Conservation (phyloP, 2,329 filamentous ascomycete genomes). For the Parastagonospora nodorum region DNA sequence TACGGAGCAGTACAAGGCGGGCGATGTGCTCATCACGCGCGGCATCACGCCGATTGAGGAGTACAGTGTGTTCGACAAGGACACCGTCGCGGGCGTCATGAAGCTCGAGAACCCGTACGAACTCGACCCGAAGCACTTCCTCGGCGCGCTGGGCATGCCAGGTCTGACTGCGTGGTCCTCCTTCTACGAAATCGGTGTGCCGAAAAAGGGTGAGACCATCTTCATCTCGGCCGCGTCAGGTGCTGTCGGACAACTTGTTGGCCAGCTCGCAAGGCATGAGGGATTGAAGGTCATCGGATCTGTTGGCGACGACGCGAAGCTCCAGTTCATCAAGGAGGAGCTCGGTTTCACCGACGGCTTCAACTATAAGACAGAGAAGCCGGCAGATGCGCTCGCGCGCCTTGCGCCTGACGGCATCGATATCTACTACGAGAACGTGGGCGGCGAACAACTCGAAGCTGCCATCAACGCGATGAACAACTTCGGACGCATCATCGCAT, state of each 20-base stretch:
- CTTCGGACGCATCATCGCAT: slow-evolving; percentile 67
- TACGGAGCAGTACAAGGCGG: slow-evolving; percentile 64
- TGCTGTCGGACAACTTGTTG: slow-evolving; percentile 81
- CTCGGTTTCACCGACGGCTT: slow-evolving; percentile 76
- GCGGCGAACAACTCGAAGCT: slow-evolving; percentile 74
- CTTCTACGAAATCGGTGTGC: slow-evolving; percentile 75
- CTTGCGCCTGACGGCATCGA: slow-evolving; percentile 79
- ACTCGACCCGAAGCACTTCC: slow-evolving; percentile 69
- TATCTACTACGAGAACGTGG: slow-evolving; percentile 83
- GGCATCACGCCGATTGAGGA: slow-evolving; percentile 65
- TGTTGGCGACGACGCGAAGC: slow-evolving; percentile 79
- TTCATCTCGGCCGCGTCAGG: slow-evolving; percentile 81
- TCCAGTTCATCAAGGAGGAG: slow-evolving; percentile 73
- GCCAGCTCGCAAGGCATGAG: slow-evolving; percentile 81
- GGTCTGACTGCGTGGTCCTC: slow-evolving; percentile 76
- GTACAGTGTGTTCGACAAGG: slow-evolving; percentile 64
- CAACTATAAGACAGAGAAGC: slow-evolving; percentile 86
- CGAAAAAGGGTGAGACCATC: slow-evolving; percentile 79
- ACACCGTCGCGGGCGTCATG: slow-evolving; percentile 50
- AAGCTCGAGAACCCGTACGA: slow-evolving; percentile 73
- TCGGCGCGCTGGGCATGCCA: slow-evolving; percentile 79
- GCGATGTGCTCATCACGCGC: slow-evolving; percentile 67
- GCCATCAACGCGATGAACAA: slow-evolving; percentile 67
- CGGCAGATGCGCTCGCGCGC: slow-evolving; percentile 68
- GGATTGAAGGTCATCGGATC: slow-evolving; percentile 80